A percentile compares a stretch with the other conserved stretches of the same genome.
phyloP scores from a whole-genome alignment of 495 filamentous ascomycete species.

The Penicillium lividum region DNA sequence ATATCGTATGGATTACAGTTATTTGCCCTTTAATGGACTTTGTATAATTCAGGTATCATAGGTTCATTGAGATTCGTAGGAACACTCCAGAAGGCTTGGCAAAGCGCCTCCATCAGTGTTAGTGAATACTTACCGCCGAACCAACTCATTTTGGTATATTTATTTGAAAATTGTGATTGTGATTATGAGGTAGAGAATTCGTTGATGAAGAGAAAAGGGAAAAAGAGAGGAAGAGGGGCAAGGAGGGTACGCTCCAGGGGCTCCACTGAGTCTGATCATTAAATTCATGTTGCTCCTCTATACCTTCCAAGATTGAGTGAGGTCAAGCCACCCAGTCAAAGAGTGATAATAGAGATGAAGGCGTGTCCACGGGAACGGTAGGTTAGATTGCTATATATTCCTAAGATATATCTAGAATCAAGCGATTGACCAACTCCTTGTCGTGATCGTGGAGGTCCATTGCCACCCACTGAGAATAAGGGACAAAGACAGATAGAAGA shows the following conservation, averaged over 20 bases:
- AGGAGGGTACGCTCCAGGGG: too few species aligned
- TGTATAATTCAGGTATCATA: not conserved
- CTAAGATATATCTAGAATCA: not conserved
- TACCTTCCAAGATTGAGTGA: not conserved
- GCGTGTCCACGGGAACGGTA: not conserved
- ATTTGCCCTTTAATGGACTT: too few species aligned
- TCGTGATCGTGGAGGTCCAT: not conserved
- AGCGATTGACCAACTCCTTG: not conserved
- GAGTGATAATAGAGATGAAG: not conserved
- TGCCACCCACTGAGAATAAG: not conserved
- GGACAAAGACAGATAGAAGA: constrained; percentile 3
- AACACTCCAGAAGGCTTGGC: not conserved
- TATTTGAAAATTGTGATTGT: not conserved
- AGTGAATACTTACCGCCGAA: constrained; percentile 12
- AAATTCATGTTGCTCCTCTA: not conserved
- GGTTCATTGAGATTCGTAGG: not conserved
- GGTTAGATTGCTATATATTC: not conserved
- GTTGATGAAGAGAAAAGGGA: not conserved
- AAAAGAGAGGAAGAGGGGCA: not conserved
- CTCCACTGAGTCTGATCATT: not conserved
- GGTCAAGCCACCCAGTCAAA: constrained; percentile 3
- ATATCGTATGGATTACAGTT: too few species aligned
- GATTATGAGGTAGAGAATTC: not conserved
- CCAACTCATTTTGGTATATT: constrained; percentile 19
- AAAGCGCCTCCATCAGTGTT: not conserved